Conservation (phyloP, 805 yeast species). For the Alloascoidea hylecoeti region DNA sequence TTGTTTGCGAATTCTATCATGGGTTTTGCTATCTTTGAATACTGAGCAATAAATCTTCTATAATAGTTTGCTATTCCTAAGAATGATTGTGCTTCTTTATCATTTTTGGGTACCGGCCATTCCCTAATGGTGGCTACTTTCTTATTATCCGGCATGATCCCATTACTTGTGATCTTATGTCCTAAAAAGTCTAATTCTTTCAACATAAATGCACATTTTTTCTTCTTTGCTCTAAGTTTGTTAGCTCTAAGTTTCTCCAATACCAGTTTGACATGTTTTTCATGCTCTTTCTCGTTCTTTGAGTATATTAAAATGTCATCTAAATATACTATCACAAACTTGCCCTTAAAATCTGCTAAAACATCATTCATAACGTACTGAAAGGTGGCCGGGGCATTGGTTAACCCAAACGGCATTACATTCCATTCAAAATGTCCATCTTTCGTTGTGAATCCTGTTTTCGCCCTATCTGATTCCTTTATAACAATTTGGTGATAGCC, state of each 20-base stretch:
- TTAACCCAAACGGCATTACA: slow-evolving; percentile 16
- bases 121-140: slow-evolving; percentile 2
- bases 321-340: slow-evolving; percentile 8
- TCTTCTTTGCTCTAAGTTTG: slow-evolving; percentile 4
- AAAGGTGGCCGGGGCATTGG: slow-evolving; percentile 15
- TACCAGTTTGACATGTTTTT: too few species aligned
- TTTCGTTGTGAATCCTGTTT: slow-evolving; percentile 12
- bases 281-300: slow-evolving; percentile 6
- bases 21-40: slow-evolving; percentile 5
- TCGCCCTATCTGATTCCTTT: too few species aligned
- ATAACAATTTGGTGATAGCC: slow-evolving; percentile 12
- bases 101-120: slow-evolving; percentile 6
- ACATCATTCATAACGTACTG: slow-evolving; percentile 7
- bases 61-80: slow-evolving; percentile 4
- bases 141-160: slow-evolving; percentile 4
- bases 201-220: slow-evolving; percentile 6
- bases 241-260: background rate
- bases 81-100: slow-evolving; percentile 3
- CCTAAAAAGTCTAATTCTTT: slow-evolving; percentile 8
- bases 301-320: slow-evolving; percentile 11
- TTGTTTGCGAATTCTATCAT: slow-evolving; percentile 3
- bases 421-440: slow-evolving; percentile 11
- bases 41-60: slow-evolving; percentile 5
- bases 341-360: slow-evolving; percentile 5
- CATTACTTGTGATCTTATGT: slow-evolving; percentile 6